These are phyloP conservation scores for Schizopora paradoxa DNA, from an alignment of 1,284 basidiomycete genomes.

Conservation along the genomic window DNA sequence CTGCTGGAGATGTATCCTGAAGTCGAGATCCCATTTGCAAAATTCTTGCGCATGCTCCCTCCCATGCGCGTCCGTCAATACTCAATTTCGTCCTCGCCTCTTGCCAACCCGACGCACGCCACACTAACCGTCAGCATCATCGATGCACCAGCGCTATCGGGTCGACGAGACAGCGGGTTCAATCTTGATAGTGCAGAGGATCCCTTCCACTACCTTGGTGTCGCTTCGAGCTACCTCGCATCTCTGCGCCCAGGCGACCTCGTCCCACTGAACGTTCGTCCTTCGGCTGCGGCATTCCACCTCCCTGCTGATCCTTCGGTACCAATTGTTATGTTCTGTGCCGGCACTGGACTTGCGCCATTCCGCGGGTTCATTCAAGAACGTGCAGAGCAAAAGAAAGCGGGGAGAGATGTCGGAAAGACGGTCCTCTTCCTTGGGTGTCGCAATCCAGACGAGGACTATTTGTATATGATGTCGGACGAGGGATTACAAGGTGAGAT, in stretches of 20 bases:
- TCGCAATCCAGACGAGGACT: constrained; percentile 38
- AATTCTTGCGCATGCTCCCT: constrained; percentile 40
- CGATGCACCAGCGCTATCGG: constrained; percentile 33
- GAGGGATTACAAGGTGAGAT: no score
- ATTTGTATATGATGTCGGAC: constrained; percentile 34
- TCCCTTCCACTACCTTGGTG: constrained; percentile 37
- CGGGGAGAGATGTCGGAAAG: constrained; percentile 39
- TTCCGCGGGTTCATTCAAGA: constrained; percentile 53
- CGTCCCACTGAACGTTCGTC: constrained; percentile 42
- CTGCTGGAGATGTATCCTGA: constrained; percentile 38
- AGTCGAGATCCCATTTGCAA: constrained; percentile 36
- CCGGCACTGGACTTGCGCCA: constrained; percentile 46
- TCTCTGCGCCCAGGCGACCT: constrained; percentile 37
- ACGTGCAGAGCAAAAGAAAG: constrained; percentile 41
- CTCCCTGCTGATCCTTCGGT: constrained; percentile 38
- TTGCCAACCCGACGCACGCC: constrained; percentile 39
- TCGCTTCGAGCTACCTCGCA: constrained; percentile 45
- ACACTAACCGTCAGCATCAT: constrained; percentile 45
- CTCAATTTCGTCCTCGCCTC: constrained; percentile 49
- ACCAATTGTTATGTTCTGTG: constrained; percentile 46
- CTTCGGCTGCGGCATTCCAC: constrained; percentile 40
- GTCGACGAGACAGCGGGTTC: constrained; percentile 21
- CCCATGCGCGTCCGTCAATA: constrained; percentile 48
- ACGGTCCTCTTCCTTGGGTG: constrained; percentile 48
- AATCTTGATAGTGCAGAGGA: constrained; percentile 4